A percentile compares a stretch with the other conserved stretches of the same genome.
phyloP scores from a whole-genome alignment of 371 early-diverging fungal species.

The Mortierella polycephala region DNA sequence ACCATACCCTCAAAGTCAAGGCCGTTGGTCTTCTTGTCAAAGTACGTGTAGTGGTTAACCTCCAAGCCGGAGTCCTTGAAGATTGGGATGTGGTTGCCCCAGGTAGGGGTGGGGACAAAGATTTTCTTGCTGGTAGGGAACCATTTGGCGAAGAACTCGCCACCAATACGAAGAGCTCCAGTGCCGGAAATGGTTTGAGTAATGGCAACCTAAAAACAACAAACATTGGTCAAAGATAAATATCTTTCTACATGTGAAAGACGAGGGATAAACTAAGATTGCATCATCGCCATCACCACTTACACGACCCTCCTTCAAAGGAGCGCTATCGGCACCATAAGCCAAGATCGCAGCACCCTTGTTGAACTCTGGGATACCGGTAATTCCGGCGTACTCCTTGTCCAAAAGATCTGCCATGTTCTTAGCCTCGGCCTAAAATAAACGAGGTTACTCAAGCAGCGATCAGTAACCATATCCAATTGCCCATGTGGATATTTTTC shows the following conservation, averaged over 20 bases:
- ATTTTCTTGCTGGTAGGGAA: conserved; percentile 89
- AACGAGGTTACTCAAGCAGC: neutral
- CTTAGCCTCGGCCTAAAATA: conserved; percentile 80
- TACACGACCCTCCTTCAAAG: conserved; percentile 79
- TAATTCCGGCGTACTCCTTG: conserved; percentile 98
- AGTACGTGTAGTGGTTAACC: conserved; percentile 92
- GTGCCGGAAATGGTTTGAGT: conserved; percentile 98
- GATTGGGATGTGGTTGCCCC: conserved; percentile 98
- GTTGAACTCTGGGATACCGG: conserved; percentile 89
- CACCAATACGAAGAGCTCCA: conserved; percentile 96
- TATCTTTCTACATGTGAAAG: neutral
- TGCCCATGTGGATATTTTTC: too few species aligned
- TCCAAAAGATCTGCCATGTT: conserved; percentile 77
- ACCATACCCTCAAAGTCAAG: conserved; percentile 94
- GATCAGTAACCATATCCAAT: too few species aligned
- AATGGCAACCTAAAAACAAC: conserved; percentile 73
- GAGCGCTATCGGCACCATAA: conserved; percentile 82
- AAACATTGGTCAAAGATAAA: neutral
- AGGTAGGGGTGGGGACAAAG: conserved; percentile 94
- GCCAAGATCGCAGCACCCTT: conserved; percentile 88
- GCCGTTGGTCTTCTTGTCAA: conserved; percentile 92
- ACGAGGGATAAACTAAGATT: conserved; percentile 5
- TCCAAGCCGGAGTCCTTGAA: conserved; percentile 92
- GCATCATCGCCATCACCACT: conserved; percentile 19
- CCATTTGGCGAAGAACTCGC: conserved; percentile 87